These are phyloP conservation scores for Scheffersomyces spartinae DNA, from an alignment of 805 yeast species.

Conservation along the genomic window DNA sequence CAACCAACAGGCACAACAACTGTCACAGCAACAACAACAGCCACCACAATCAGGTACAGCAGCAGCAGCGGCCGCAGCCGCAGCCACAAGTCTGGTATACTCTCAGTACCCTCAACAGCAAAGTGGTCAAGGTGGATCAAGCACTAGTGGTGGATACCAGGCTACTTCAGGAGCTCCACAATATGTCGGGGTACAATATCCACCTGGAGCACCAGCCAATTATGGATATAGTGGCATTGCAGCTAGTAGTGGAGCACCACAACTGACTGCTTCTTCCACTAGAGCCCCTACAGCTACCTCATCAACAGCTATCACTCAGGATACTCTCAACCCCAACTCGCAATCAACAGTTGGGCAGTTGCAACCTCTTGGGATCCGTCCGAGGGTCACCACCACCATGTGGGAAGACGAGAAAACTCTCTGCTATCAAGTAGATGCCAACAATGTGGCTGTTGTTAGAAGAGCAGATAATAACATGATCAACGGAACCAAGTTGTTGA, in stretches of 20 bases:
- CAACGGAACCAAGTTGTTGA: slow-evolving; percentile 73
- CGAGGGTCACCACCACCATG: slow-evolving; percentile 72
- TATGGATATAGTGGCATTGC: slow-evolving; percentile 5
- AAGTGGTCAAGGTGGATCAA: slow-evolving; percentile 2
- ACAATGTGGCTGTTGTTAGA: slow-evolving; percentile 69
- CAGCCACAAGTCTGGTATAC: no score
- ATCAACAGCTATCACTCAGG: slow-evolving; percentile 8
- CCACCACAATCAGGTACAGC: slow-evolving; percentile 13
- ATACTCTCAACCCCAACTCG: slow-evolving; percentile 7
- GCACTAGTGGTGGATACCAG: slow-evolving; percentile 2
- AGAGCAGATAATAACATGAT: slow-evolving; percentile 80
- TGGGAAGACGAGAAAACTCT: slow-evolving; percentile 85
- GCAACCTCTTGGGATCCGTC: slow-evolving; percentile 39
- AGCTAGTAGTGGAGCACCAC: background rate
- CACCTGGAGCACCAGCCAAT: slow-evolving; percentile 3
- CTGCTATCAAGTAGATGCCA: slow-evolving; percentile 78
- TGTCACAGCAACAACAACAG: slow-evolving; percentile 4
- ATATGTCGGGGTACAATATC: slow-evolving; percentile 2
- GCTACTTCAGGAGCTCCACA: slow-evolving; percentile 6
- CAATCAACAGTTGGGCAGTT: slow-evolving; percentile 29
- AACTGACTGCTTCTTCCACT: slow-evolving; percentile 3
- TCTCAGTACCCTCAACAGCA: slow-evolving; percentile 1
- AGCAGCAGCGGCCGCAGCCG: slow-evolving; percentile 4
- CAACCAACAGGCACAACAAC: slow-evolving; percentile 6
- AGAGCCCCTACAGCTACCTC: slow-evolving; percentile 3